These are phyloP conservation scores for Blastocystis sp. DNA, from an alignment of 352 stramenopile genomes.

Conservation along the genomic window DNA sequence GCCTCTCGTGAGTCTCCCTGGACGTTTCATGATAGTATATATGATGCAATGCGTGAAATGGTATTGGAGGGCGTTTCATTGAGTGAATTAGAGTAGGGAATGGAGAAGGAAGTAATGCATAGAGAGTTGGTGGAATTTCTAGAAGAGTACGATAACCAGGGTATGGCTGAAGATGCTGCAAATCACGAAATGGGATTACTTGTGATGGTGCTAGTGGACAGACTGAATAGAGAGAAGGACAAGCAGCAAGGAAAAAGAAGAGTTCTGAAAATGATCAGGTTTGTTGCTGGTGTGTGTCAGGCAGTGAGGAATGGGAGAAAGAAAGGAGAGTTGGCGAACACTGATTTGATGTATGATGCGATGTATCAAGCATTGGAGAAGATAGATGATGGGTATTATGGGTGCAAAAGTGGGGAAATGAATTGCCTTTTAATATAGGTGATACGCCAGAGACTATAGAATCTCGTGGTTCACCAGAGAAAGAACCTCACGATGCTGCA, in stretches of 20 bases:
- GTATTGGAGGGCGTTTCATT: background rate
- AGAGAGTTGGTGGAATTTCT: background rate
- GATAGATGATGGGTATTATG: background rate
- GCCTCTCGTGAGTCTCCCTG: background rate
- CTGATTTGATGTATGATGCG: background rate
- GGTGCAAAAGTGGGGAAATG: too few relatives aligned
- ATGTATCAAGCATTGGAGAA: background rate
- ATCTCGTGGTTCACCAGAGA: background rate
- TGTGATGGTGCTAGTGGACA: background rate
- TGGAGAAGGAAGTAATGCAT: background rate
- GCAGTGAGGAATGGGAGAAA: background rate
- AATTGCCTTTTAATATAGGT: too few relatives aligned
- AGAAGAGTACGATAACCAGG: background rate
- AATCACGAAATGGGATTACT: background rate
- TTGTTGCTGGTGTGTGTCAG: background rate
- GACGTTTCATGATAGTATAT: background rate
- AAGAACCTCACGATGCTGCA: background rate
- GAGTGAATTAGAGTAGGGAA: background rate
- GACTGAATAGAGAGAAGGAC: background rate
- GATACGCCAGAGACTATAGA: too few relatives aligned
- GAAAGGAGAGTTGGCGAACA: background rate
- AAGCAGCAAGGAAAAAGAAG: background rate
- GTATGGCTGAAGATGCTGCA: background rate
- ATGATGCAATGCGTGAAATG: background rate
- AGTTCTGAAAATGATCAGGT: background rate